Base-by-base conservation (phyloP, 2,329 filamentous ascomycete genomes). In the Fusarium sp. region DNA sequence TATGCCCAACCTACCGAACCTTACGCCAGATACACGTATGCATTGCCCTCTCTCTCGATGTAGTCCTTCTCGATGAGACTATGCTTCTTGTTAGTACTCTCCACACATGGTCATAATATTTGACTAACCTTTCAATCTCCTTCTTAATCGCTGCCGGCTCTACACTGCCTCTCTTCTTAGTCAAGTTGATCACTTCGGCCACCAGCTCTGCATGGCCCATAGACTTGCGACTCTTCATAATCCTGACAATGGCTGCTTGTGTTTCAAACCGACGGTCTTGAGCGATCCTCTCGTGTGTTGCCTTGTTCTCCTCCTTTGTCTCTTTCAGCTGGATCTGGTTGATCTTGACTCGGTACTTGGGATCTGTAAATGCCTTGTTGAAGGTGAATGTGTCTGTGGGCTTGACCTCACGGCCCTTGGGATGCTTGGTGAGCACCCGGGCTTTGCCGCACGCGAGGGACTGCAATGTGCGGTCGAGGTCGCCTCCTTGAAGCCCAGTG, bases 291-390 rank as follows among this genome's bases (percentile, higher is more conserved):
- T 98, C 93, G 83, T 98, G 95, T 1, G 95, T 98, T 78, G 93
- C 94, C 83, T 95, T 94, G 84, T 98, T 98, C 84, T 99, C 97
- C 80, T 96, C 93, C 78, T 93, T 94, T 1, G 97, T 98, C 85
- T 99, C 97, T 84, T 97, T 97, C 60, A 98, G 89, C 84, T 99
- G 97, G 77, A 99, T 97, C 84, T 98, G 96, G 85, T 98, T 99
- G 86, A 99, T 98, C 86, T 99, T 99, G 85, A 99, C 92, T 66
- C 95, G 91, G 83, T 94, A 93, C 83, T 97, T 97, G 22, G 92
- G 89, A 80, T 98, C 93, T 3, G 86, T 86, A 83, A 99, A 99
- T 17, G 82, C 81, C 52, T 88, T 83, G 84, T 98, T 98, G 79
- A 97, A 92, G 0, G 90, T 90, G 79, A 99, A 99, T 0, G 92